phyloP scores from a whole-genome alignment of 2,329 filamentous ascomycete species.

The Fusarium neocosmosporiellum region DNA sequence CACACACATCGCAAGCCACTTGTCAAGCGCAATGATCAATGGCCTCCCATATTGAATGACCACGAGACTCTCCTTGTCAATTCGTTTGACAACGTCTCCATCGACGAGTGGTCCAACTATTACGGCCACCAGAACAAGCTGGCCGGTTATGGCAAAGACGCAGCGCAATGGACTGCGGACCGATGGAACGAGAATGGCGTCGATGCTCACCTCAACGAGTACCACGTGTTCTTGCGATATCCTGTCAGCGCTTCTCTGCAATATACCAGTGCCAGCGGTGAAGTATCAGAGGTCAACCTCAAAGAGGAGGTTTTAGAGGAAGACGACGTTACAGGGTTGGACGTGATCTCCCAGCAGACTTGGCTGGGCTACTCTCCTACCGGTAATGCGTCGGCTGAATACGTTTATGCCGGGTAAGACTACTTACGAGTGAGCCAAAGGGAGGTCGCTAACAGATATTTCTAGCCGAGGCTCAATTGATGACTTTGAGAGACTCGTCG shows the following conservation, averaged over 20 bases:
- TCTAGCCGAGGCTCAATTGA: conserved; percentile 71
- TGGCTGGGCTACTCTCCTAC: conserved; percentile 87
- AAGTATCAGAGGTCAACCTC: conserved; percentile 73
- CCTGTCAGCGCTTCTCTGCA: conserved; percentile 66
- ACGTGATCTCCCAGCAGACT: conserved; percentile 73
- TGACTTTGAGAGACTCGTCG: conserved; percentile 78
- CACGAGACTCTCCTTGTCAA: conserved; percentile 50
- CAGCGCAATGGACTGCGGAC: conserved; percentile 53
- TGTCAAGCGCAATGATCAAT: conserved; percentile 48
- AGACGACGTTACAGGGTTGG: conserved; percentile 77
- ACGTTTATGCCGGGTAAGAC: conserved; percentile 76
- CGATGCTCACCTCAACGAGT: conserved; percentile 54
- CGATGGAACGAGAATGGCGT: conserved; percentile 52
- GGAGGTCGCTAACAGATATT: not conserved
- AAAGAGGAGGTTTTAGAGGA: conserved; percentile 79
- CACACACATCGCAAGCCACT: conserved; percentile 49
- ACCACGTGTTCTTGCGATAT: conserved; percentile 71
- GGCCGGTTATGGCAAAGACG: conserved; percentile 50
- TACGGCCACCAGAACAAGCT: conserved; percentile 54
- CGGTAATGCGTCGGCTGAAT: conserved; percentile 80
- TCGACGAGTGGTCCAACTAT: conserved; percentile 53
- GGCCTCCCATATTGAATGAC: conserved; percentile 49
- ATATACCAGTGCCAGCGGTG: conserved; percentile 51
- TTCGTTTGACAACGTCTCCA: conserved; percentile 51
- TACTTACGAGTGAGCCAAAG: not conserved